These are phyloP conservation scores for Eruca vesicaria DNA, from an alignment of 441 rosid species.

Conservation along the genomic window DNA sequence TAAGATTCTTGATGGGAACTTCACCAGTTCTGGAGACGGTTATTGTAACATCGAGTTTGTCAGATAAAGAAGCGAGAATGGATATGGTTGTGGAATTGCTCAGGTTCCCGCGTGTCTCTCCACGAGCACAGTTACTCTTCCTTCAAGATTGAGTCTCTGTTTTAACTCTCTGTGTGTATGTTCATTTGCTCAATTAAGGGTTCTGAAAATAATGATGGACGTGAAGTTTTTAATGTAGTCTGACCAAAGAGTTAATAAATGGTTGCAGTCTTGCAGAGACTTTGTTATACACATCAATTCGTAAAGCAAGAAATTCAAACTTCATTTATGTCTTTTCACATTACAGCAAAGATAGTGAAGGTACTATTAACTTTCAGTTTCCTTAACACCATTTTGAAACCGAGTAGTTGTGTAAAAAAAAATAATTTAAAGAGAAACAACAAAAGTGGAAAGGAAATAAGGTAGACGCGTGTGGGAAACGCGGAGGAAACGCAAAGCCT, in stretches of 20 bases:
- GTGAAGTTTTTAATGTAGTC: neutral
- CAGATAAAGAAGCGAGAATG: constrained; percentile 50
- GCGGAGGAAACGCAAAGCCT: constrained; percentile 29
- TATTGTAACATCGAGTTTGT: constrained; percentile 54
- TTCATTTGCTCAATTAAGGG: neutral
- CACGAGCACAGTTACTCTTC: constrained; percentile 65
- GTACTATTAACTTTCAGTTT: neutral
- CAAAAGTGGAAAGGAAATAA: neutral
- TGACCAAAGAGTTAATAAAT: neutral
- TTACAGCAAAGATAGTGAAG: neutral
- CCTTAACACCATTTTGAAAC: neutral
- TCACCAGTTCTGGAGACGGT: constrained; percentile 65
- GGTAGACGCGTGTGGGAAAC: constrained; percentile 16
- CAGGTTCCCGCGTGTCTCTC: constrained; percentile 73
- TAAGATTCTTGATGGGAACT: constrained; percentile 70
- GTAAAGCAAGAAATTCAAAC: neutral
- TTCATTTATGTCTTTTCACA: neutral
- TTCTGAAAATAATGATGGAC: neutral
- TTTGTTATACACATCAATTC: neutral
- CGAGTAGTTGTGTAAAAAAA: neutral
- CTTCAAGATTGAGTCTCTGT: constrained; percentile 44
- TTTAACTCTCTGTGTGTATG: neutral
- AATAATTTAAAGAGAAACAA: neutral
- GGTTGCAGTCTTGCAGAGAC: neutral
- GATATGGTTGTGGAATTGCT: constrained; percentile 68